Evolutionary conservation across 306 rosid genomes (phyloP).

Genomic region (Parietaria judaica): DNA sequence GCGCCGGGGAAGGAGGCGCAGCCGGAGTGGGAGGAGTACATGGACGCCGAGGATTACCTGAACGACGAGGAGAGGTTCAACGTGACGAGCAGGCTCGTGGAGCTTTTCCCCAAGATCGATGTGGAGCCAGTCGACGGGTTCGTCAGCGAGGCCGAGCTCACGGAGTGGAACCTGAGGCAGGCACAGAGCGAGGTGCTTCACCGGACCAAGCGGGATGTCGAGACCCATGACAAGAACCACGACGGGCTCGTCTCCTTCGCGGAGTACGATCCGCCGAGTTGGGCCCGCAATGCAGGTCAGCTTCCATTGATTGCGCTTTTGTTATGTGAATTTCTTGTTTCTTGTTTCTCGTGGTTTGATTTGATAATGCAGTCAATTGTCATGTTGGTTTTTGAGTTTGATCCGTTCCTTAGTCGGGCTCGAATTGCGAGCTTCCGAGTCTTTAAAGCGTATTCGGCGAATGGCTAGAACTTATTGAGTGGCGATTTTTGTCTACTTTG

Average conservation of each 20-base stretch:
- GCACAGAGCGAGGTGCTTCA: conserved; percentile 62
- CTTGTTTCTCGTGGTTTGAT: not conserved
- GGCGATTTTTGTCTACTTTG: too few relatives aligned
- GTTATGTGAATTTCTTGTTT: not conserved
- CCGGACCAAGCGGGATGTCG: conserved; percentile 75
- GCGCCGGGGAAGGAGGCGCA: conserved; percentile 78
- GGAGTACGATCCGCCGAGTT: conserved; percentile 86
- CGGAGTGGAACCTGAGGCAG: conserved; percentile 71
- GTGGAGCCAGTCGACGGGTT: conserved; percentile 56
- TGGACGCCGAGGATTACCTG: conserved; percentile 78
- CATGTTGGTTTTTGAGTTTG: too few relatives aligned
- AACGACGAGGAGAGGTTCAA: conserved; percentile 84
- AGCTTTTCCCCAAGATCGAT: conserved; percentile 77
- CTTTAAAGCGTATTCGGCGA: too few relatives aligned
- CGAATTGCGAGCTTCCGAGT: too few relatives aligned
- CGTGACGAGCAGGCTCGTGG: conserved; percentile 47
- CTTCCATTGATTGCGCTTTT: not conserved
- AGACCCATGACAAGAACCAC: conserved; percentile 71
- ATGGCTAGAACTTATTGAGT: too few relatives aligned
- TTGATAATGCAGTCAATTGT: not conserved
- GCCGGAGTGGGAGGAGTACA: conserved; percentile 87
- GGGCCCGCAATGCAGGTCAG: conserved; percentile 66
- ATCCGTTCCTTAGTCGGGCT: too few relatives aligned
- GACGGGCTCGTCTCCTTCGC: conserved; percentile 70
- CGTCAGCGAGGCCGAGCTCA: conserved; percentile 55